phyloP scores from a whole-genome alignment of 495 filamentous ascomycete species.

The Talaromyces trachyspermus region DNA sequence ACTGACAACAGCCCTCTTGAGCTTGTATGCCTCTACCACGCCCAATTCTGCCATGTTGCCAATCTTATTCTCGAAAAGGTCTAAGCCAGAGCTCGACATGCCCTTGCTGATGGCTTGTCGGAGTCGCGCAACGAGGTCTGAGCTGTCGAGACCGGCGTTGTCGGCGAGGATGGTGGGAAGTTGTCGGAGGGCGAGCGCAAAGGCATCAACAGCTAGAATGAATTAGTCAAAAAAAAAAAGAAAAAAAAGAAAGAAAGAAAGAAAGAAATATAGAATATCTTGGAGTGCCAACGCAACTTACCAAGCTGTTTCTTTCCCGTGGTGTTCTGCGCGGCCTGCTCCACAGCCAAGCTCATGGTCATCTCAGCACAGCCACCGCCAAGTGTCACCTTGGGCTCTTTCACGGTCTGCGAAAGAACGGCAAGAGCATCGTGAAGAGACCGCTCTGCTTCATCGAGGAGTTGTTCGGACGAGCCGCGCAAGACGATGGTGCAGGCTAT shows the following conservation, averaged over 20 bases:
- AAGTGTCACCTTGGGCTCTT: slow-evolving; percentile 87
- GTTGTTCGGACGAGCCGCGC: slow-evolving; percentile 90
- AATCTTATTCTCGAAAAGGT: slow-evolving; percentile 84
- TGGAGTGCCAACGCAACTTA: no score
- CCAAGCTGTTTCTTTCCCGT: slow-evolving; percentile 87
- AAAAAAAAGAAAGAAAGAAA: background rate
- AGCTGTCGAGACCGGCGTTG: slow-evolving; percentile 92
- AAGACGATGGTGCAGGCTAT: slow-evolving; percentile 90
- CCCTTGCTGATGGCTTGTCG: slow-evolving; percentile 92
- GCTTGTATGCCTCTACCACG: slow-evolving; percentile 97
- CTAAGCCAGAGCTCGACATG: slow-evolving; percentile 83
- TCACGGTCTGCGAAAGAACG: slow-evolving; percentile 93
- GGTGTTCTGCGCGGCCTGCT: slow-evolving; percentile 86
- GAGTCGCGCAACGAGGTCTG: slow-evolving; percentile 84
- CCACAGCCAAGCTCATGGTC: slow-evolving; percentile 97
- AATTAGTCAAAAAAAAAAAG: background rate
- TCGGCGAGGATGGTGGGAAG: slow-evolving; percentile 95
- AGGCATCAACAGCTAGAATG: slow-evolving; percentile 68
- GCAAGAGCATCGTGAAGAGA: slow-evolving; percentile 94
- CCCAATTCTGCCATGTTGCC: slow-evolving; percentile 94
- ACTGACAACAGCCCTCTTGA: slow-evolving; percentile 93
- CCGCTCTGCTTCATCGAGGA: slow-evolving; percentile 93
- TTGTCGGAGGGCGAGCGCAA: slow-evolving; percentile 81
- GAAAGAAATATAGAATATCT: no score
- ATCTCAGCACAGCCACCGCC: slow-evolving; percentile 97